Evolutionary conservation across 805 yeast species (phyloP), one percentile per base, ranked within the genome.

Genomic region (Wickerhamomyces ciferrii): DNA sequence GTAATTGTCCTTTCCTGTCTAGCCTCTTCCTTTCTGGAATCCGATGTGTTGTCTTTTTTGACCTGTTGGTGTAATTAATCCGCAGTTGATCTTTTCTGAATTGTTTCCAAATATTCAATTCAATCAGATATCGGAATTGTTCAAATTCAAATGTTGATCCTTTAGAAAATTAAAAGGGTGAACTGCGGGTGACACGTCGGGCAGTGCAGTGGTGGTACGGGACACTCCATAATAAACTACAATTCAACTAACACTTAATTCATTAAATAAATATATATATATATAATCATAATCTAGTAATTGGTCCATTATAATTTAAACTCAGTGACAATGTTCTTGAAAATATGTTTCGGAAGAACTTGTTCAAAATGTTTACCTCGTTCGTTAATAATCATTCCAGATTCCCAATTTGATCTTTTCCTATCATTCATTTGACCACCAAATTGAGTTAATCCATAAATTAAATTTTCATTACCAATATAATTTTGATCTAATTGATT

Each of bases 401-500:
- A 60, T 55, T 84, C 91, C 69, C 76, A 81, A 0, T 65, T 69
- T 1, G 78, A 67, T 52, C 90, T 67, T 43, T 66, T 63, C 40
- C 67, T 67, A 4, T 65, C 53, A 29, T 62, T 61, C 78, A 84
- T 73, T 56, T 80, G 85, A 8, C 74, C 71, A 4, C 84, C 86
- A 50, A 61, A 61, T 43, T 78, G 69, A 59, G 78, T 70, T 20
- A 84, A 56, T 18, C 79, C 75, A 64, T 78, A 71, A 27, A 84
- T 81, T 48, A 84, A 62, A 48, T 81, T 85, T 59, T 84, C 91
- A 52, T 84, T 84, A 2, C 87, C 88, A 40, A 77, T 59, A 24
- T 69, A 61, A 14, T 53, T 58, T 31, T 53, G 56, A 10, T 49
- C 46, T 10, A 62, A 50, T 44, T 61, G 49, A 36, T 69, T 68